A percentile compares a stretch with the other conserved stretches of the same genome.
These are phyloP conservation scores for Leishmania gerbilli DNA, from an alignment of 208 protist genomes.

Conservation along the genomic window DNA sequence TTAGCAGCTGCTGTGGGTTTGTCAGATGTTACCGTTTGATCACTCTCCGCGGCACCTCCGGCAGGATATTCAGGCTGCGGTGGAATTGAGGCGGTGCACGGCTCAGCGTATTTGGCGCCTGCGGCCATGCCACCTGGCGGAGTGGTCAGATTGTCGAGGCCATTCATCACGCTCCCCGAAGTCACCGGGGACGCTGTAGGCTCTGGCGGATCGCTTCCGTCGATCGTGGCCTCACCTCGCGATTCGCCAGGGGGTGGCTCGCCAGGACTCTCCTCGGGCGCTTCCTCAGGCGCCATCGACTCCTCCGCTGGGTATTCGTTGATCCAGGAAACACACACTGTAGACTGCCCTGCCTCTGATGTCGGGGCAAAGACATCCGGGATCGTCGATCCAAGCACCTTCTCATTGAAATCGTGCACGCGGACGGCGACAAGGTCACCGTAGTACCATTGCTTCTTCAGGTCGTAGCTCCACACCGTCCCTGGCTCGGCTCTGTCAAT, in stretches of 20 bases:
- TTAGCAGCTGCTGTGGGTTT: not conserved
- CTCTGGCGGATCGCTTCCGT: not conserved
- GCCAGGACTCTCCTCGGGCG: not conserved
- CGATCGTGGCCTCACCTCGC: not conserved
- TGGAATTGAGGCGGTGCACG: not conserved
- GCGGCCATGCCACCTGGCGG: not conserved
- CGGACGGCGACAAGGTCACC: slow-evolving; percentile 45
- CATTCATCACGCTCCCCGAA: not conserved
- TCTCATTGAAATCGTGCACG: slow-evolving; percentile 34
- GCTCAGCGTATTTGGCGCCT: not conserved
- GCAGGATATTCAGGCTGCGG: not conserved
- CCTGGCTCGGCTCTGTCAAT: slow-evolving; percentile 54
- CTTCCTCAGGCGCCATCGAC: not conserved
- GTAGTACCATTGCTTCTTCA: slow-evolving; percentile 49
- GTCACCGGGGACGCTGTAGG: not conserved
- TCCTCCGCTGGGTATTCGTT: slow-evolving; percentile 24
- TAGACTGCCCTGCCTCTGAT: slow-evolving; percentile 8
- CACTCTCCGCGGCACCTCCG: not conserved
- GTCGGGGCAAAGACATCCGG: slow-evolving; percentile 26
- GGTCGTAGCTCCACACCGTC: slow-evolving; percentile 33
- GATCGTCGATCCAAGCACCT: slow-evolving; percentile 53
- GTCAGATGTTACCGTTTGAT: not conserved
- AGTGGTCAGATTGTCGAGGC: not conserved
- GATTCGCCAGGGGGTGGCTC: not conserved
- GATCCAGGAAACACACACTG: slow-evolving; percentile 48